Percentiles rank a stretch among this genome's conserved stretches.
phyloP scores from a whole-genome alignment of 345 rosid genomes.

The Moricandia arvensis region DNA sequence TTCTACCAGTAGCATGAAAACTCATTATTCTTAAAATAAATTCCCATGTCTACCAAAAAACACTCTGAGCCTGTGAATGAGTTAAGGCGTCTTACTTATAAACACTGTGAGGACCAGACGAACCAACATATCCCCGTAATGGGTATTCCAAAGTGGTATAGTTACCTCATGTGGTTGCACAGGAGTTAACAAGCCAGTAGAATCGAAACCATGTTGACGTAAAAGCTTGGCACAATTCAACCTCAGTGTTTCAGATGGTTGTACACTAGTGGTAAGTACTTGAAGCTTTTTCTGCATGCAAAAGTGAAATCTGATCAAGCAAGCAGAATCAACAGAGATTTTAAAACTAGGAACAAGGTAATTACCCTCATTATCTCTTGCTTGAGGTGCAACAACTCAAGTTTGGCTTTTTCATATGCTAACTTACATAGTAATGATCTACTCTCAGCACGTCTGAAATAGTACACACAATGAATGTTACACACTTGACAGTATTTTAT shows the following conservation, averaged over 20 bases:
- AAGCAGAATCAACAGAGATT: background rate
- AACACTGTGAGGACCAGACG: conserved; percentile 16
- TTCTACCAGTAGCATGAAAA: conserved; percentile 6
- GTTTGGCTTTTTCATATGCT: conserved; percentile 62
- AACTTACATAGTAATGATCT: conserved; percentile 54
- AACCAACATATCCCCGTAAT: conserved; percentile 19
- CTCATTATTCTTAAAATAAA: background rate
- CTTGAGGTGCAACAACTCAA: conserved; percentile 55
- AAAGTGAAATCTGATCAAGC: conserved; percentile 31
- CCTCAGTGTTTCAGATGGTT: conserved; percentile 53
- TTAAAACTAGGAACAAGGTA: conserved; percentile 13
- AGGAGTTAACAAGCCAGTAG: conserved; percentile 31
- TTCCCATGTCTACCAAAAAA: background rate
- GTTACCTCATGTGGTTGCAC: conserved; percentile 49
- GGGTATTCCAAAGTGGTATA: conserved; percentile 24
- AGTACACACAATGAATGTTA: conserved; percentile 32
- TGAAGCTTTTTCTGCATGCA: conserved; percentile 58
- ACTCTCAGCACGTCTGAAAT: conserved; percentile 62
- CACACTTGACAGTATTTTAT: conserved; percentile 1
- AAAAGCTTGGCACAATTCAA: conserved; percentile 34
- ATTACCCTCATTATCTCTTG: conserved; percentile 64
- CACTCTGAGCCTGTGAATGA: conserved; percentile 13
- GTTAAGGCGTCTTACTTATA: conserved; percentile 3
- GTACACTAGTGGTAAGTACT: conserved; percentile 46
- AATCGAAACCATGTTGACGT: conserved; percentile 29